These are phyloP conservation scores for Auricularia heimuer DNA, from an alignment of 768 basidiomycete species.

Conservation along the genomic window DNA sequence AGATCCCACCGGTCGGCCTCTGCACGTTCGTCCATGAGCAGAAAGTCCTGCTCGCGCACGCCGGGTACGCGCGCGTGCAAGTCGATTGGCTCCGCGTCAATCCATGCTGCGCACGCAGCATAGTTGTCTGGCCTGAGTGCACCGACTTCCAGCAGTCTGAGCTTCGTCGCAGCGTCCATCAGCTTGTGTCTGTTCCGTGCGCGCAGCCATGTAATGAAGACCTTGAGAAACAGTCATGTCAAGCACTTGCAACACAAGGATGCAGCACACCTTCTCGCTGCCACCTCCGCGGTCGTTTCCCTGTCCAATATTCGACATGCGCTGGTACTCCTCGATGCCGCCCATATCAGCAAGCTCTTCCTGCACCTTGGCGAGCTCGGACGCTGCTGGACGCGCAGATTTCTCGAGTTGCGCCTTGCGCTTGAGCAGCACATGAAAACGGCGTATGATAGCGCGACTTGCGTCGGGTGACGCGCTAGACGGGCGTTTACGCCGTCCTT, in stretches of 20 bases:
- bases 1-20: constrained; percentile 58
- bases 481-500: not conserved
- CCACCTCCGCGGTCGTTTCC: constrained; percentile 77
- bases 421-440: constrained; percentile 75
- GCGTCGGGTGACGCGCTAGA: constrained; percentile 34
- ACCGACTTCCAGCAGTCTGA: constrained; percentile 79
- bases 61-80: constrained; percentile 72
- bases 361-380: constrained; percentile 43
- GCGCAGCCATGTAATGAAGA: not conserved
- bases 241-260: constrained; percentile 19
- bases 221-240: constrained; percentile 17
- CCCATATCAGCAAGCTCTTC: constrained; percentile 59
- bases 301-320: constrained; percentile 76
- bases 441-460: constrained; percentile 65
- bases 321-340: constrained; percentile 72
- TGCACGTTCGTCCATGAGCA: constrained; percentile 44
- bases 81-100: constrained; percentile 68
- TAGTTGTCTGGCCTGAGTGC: constrained; percentile 83
- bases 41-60: constrained; percentile 81
- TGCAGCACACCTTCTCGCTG: constrained; percentile 53
- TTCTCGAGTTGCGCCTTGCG: constrained; percentile 39
- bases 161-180: not conserved
- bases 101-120: constrained; percentile 53
- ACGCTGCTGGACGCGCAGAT: constrained; percentile 2
- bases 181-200: not conserved